These are phyloP conservation scores for Boletellus emodensis DNA, from an alignment of 768 basidiomycete species.

Conservation along the genomic window DNA sequence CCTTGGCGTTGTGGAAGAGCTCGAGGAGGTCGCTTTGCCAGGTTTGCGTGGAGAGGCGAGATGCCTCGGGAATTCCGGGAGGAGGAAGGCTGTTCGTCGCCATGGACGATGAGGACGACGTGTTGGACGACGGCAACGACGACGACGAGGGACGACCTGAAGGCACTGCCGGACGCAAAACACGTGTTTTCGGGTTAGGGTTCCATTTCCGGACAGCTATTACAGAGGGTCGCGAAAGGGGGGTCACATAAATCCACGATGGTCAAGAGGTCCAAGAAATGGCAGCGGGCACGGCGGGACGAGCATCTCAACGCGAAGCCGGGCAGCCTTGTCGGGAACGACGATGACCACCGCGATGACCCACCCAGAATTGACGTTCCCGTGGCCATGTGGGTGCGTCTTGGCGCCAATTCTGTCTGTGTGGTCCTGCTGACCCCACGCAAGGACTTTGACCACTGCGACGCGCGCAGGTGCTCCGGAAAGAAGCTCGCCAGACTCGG, in stretches of 20 bases:
- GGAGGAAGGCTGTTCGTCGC: slow-evolving; percentile 27
- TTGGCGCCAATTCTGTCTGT: background rate
- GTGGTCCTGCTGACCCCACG: background rate
- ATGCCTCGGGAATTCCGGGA: slow-evolving; percentile 49
- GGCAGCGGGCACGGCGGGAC: background rate
- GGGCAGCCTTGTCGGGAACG: background rate
- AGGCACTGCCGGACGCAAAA: slow-evolving; percentile 17
- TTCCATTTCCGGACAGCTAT: background rate
- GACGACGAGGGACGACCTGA: background rate
- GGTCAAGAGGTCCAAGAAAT: slow-evolving; percentile 8
- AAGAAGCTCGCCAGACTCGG: slow-evolving; percentile 88
- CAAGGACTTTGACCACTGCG: slow-evolving; percentile 97
- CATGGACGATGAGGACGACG: slow-evolving; percentile 25
- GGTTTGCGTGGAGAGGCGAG: slow-evolving; percentile 56
- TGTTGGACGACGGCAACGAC: slow-evolving; percentile 21
- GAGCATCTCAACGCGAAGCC: background rate
- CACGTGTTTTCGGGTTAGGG: slow-evolving; percentile 32
- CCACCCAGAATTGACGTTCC: slow-evolving; percentile 54
- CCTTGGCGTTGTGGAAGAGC: slow-evolving; percentile 80
- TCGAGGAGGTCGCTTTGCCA: slow-evolving; percentile 82
- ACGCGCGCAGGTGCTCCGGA: slow-evolving; percentile 82
- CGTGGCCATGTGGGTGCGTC: slow-evolving; percentile 93
- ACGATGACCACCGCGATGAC: background rate
- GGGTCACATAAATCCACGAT: background rate
- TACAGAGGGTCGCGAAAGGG: slow-evolving; percentile 1